phyloP scores from a whole-genome alignment of 2,329 filamentous ascomycete species.

The Fusarium sp. region DNA sequence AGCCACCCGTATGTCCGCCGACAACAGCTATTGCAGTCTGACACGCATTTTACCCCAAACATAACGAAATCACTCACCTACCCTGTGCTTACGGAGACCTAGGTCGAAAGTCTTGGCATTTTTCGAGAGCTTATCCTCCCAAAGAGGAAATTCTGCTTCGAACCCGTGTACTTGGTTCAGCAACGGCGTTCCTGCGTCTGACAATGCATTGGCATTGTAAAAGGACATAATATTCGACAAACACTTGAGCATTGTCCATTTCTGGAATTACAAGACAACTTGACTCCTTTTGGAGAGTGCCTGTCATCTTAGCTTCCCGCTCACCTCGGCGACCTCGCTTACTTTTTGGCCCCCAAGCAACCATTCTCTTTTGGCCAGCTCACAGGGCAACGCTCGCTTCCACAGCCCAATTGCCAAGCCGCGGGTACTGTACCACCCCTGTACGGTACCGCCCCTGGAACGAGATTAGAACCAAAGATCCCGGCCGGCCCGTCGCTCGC shows the following conservation, averaged over 20 bases:
- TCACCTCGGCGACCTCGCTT: background rate
- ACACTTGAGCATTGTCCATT: background rate
- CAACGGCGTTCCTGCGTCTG: background rate
- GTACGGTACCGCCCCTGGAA: background rate
- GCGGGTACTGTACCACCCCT: background rate
- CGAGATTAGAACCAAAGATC: background rate
- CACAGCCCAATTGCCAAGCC: background rate
- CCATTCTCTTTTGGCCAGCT: background rate
- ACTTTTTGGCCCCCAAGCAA: background rate
- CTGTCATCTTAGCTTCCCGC: background rate
- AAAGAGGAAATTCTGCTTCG: background rate
- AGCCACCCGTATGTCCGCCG: background rate
- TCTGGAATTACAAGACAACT: background rate
- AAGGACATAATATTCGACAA: background rate
- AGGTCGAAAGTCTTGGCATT: background rate
- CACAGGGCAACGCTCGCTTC: background rate
- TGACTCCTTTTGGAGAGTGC: background rate
- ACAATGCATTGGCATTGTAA: background rate
- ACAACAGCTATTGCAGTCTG: background rate
- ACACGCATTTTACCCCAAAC: background rate
- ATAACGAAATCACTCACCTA: background rate
- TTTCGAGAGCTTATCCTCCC: background rate
- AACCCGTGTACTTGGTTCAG: background rate
- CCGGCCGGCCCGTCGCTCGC: background rate
- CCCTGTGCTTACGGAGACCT: background rate